Percentiles rank a stretch among this genome's conserved stretches.
Conservation (phyloP, 2,329 filamentous ascomycete species). For the Pseudocercospora pini-densiflorae region DNA sequence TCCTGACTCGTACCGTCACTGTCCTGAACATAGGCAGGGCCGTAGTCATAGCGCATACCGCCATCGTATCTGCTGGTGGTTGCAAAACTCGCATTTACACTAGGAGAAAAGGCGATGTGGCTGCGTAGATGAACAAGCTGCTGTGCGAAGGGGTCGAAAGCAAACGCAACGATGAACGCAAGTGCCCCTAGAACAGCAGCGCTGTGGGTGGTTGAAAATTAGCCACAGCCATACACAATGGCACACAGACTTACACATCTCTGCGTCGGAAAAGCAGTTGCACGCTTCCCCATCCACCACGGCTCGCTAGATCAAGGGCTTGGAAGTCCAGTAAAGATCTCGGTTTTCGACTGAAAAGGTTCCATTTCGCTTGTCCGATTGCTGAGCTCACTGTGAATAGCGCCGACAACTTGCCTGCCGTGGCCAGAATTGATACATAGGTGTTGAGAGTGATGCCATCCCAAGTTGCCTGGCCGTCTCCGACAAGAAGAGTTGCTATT, state of each 20-base stretch:
- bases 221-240: no score
- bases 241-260: no score
- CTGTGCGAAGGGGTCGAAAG: conserved; percentile 12
- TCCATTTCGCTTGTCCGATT: conserved; percentile 23
- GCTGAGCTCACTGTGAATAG: conserved; percentile 15
- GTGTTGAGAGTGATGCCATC: conserved; percentile 24
- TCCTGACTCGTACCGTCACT: no score
- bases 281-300: conserved; percentile 11
- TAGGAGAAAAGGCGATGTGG: background rate
- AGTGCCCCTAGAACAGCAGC: conserved; percentile 10
- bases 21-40: no score
- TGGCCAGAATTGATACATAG: conserved; percentile 20
- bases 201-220: no score
- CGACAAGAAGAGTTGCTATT: no score
- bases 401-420: conserved; percentile 10
- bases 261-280: conserved; percentile 10
- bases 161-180: conserved; percentile 12
- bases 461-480: background rate
- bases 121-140: conserved; percentile 3
- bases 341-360: background rate
- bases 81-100: background rate
- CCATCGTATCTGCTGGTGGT: conserved; percentile 1
- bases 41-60: no score
- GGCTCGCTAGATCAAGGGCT: conserved; percentile 14
- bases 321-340: conserved; percentile 20